These are phyloP conservation scores for Coleophoma eucalyptorum DNA, from an alignment of 2,329 filamentous ascomycete species.

Conservation along the genomic window DNA sequence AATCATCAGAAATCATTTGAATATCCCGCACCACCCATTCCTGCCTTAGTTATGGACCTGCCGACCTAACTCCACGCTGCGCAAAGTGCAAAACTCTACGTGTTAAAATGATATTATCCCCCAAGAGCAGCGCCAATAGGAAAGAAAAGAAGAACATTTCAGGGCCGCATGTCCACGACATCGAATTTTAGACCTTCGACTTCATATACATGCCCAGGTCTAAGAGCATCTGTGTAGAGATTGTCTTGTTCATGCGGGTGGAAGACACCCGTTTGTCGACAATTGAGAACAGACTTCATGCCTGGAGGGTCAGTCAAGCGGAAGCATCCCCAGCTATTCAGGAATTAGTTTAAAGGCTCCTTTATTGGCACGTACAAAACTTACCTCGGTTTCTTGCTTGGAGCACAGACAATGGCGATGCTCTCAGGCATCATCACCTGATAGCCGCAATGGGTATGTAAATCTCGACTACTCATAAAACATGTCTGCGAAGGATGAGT, in stretches of 20 bases:
- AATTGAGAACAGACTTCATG: conserved; percentile 77
- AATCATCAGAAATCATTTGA: too few species aligned
- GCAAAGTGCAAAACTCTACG: too few species aligned
- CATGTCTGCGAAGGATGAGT: conserved; percentile 96
- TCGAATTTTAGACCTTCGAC: conserved; percentile 55
- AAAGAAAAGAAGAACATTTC: not conserved
- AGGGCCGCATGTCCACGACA: conserved; percentile 56
- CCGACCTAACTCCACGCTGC: too few species aligned
- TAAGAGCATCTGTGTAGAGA: conserved; percentile 36
- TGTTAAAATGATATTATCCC: too few species aligned
- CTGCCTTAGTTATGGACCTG: too few species aligned
- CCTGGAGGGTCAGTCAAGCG: conserved; percentile 91
- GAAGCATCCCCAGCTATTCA: conserved; percentile 78
- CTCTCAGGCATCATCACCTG: conserved; percentile 96
- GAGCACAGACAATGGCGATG: conserved; percentile 94
- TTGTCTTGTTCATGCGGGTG: conserved; percentile 58
- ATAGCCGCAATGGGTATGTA: conserved; percentile 92
- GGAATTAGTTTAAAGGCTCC: not conserved
- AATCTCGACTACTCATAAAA: conserved; percentile 92
- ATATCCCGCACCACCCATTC: too few species aligned
- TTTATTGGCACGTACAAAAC: conserved; percentile 26
- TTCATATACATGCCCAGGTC: conserved; percentile 55
- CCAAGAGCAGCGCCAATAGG: too few species aligned
- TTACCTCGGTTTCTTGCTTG: conserved; percentile 72
- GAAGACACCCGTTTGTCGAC: conserved; percentile 75